Base-by-base conservation (phyloP, 2,329 filamentous ascomycete genomes). In the Ophiostoma himal-ulmi region DNA sequence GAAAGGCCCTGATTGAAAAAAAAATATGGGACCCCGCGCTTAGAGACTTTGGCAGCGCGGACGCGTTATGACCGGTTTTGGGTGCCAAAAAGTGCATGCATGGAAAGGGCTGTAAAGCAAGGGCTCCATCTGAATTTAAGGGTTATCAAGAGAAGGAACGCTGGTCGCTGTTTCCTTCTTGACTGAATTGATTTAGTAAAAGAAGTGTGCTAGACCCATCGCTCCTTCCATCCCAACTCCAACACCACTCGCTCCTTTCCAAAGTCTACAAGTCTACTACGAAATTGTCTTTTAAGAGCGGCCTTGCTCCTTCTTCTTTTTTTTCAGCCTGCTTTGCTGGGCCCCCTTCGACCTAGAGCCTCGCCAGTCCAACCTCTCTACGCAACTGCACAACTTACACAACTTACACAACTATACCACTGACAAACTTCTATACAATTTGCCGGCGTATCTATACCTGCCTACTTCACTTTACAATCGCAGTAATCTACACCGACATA, bases 11-110 rank as follows among this genome's bases (percentile, higher is more conserved):
- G 39, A 22, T 60, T 2, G 30, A 39, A 48, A 54, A 48, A 54
- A 70, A 71, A 71, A 69, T 37, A 71, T 68, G 68, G 68, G 60
- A 70, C 71, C 71, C 71, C 71, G 71, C 71, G 69, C 67, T 57
- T 36, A 41, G n/a, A 48, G 44, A 57, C 52, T 62, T 62, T 30
- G 17, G 54, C 13, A 69, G 44, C 44, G 44, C 44, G 44, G 52
- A 70, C 70, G 70, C 70, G 70, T 71, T 69, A 57, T 57, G n/a
- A 22, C n/a, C 41, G 30, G 14, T 44, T 44, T 54, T 54, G 48
- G 48, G n/a, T 57, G 52, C 52, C 10, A 26, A 57, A 54, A 57
- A 57, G 52, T 57, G 52, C n/a, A 57, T 4, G 44, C 44, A 30
- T 14, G 26, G n/a, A 57, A 57, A 26, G 52, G 10, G 52, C 39